Evolutionary conservation across 208 protist species (phyloP).

Genomic region (Blechomonas ayalai): DNA sequence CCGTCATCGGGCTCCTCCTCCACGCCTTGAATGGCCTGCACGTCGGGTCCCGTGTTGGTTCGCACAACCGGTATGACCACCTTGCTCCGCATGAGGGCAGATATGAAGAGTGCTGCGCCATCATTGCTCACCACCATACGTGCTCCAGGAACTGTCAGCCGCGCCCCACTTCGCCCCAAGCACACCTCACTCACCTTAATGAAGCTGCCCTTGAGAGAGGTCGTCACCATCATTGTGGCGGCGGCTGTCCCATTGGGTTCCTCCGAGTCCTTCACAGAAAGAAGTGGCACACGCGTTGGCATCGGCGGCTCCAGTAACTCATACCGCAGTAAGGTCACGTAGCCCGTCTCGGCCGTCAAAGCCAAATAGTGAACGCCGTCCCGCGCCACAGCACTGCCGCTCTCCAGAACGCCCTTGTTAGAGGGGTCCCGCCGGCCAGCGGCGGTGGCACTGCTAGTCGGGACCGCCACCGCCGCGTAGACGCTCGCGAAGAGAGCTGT

Average conservation of each 20-base stretch:
- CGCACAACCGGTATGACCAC: conserved; percentile 53
- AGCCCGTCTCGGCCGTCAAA: conserved; percentile 92
- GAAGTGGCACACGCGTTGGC: conserved; percentile 13
- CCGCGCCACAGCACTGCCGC: conserved; percentile 4
- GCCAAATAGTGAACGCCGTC: conserved; percentile 89
- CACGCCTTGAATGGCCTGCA: not conserved
- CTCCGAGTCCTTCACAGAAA: not conserved
- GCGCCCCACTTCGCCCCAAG: conserved; percentile 94
- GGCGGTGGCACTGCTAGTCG: conserved; percentile 14
- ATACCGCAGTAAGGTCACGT: conserved; percentile 93
- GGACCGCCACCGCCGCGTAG: conserved; percentile 55
- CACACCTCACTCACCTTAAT: conserved; percentile 94
- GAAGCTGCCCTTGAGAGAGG: conserved; percentile 72
- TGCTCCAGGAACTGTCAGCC: conserved; percentile 93
- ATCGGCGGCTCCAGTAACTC: conserved; percentile 57
- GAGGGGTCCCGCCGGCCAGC: not conserved
- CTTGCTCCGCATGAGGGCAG: conserved; percentile 68
- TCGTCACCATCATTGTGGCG: conserved; percentile 25
- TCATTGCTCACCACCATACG: conserved; percentile 93
- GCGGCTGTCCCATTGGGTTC: not conserved
- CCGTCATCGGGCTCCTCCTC: conserved; percentile 10
- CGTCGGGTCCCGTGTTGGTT: conserved; percentile 17
- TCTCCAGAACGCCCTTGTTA: conserved; percentile 5
- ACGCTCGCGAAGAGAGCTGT: conserved; percentile 47
- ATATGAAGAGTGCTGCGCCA: conserved; percentile 95